A percentile compares a stretch with the other conserved stretches of the same genome.
These are phyloP conservation scores for Cylindricascospora bacillispora DNA, from an alignment of 1,139 yeast species.

Conservation along the genomic window DNA sequence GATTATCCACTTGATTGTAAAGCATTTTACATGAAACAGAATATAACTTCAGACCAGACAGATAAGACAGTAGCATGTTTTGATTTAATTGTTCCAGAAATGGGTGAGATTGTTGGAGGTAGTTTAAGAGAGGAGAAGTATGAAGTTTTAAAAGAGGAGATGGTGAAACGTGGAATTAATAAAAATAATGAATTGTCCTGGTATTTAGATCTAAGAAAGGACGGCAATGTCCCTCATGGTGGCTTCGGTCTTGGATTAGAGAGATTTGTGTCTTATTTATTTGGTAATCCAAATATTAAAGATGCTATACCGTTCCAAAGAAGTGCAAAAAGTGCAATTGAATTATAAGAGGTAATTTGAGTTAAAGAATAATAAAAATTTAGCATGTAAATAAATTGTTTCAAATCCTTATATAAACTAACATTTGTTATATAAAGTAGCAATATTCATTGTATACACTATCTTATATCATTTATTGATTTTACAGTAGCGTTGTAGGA, in stretches of 20 bases:
- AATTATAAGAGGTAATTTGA: too few species aligned
- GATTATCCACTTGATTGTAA: slow-evolving; percentile 72
- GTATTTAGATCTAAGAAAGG: slow-evolving; percentile 62
- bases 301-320: slow-evolving; percentile 84
- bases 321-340: slow-evolving; percentile 14
- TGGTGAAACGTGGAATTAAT: slow-evolving; percentile 44
- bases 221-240: slow-evolving; percentile 87
- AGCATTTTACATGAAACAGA: slow-evolving; percentile 80
- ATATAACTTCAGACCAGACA: slow-evolving; percentile 22
- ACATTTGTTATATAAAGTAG: too few species aligned
- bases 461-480: too few species aligned
- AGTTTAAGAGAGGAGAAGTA: slow-evolving; percentile 73
- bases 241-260: slow-evolving; percentile 97
- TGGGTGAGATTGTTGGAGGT: slow-evolving; percentile 97
- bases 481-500: too few species aligned
- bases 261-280: slow-evolving; percentile 59
- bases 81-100: slow-evolving; percentile 76
- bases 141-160: slow-evolving; percentile 35
- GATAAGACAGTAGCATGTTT: slow-evolving; percentile 72
- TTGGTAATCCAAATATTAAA: slow-evolving; percentile 55
- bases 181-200: slow-evolving; percentile 47
- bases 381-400: slow-evolving; percentile 1
- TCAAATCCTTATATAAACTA: background rate
- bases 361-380: too few species aligned
- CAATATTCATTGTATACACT: too few species aligned